Evolutionary conservation across 2,329 filamentous ascomycete species (phyloP), one percentile per base, ranked within the genome.

Genomic region (Pestalotiopsis sp.): DNA sequence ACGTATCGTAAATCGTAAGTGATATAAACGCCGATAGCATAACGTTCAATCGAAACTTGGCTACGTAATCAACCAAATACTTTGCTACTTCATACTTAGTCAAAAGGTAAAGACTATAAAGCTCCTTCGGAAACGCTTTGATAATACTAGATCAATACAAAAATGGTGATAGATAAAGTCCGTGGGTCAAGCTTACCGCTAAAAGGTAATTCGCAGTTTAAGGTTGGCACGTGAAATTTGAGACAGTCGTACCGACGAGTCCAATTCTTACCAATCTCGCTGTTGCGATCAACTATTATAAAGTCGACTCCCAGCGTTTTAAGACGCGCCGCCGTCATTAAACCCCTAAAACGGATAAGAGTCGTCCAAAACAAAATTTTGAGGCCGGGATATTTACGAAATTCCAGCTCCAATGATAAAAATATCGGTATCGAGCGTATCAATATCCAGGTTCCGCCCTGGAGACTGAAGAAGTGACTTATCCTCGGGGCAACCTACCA

Each of bases 231-330:
- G 66, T 84, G 82, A 58, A 84, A 81, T 20, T 72, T 70, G 66
- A 82, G 41, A 60, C 70, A 77, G 64, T 83, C 80, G 63, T 83
- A 83, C 1, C 81, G 77, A 4, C 72, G 68, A 0, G 73, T 72
- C 82, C 81, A 83, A 68, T 80, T 82, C 68, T 83, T 81, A 1
- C 81, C 81, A 0, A 78, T 70, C 2, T 73, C 70, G 2, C 75
- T 56, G 20, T 82, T 80, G 4, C 73, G 73, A 23, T 83, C 81
- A 6, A 78, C 66, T n/a, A 83, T 75, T 17, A 83, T 66, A 52
- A 72, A 78, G 7, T 79, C 77, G 0, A 82, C 75, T 0, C 75
- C 76, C 0, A 82, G 59, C 0, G 81, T 77, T 62, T 83, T 83
- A 7, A 83, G 73, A 2, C 80, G 77, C 0, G 80, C 80, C 0